phyloP scores from a whole-genome alignment of 176 grass and related monocot genomes.

The Panicum miliaceum region DNA sequence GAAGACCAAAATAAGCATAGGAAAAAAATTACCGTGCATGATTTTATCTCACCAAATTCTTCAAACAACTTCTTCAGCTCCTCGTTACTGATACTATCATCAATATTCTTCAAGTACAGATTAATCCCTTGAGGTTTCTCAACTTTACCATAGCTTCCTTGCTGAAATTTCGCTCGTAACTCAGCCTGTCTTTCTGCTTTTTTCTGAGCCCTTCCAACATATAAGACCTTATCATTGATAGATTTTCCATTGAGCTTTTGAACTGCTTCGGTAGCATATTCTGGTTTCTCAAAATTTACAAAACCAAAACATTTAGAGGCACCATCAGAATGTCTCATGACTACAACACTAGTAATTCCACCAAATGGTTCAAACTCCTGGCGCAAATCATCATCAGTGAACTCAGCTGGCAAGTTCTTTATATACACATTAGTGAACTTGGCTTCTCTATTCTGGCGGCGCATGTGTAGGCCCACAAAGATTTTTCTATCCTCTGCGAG shows the following conservation, averaged over 20 bases:
- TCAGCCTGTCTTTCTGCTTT: conserved; percentile 51
- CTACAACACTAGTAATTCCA: conserved; percentile 49
- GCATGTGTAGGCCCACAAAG: conserved; percentile 46
- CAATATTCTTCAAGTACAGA: conserved; percentile 65
- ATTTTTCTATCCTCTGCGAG: conserved; percentile 47
- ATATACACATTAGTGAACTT: conserved; percentile 59
- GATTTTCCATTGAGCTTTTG: conserved; percentile 43
- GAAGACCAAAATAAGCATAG: neutral
- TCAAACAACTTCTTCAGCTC: conserved; percentile 42
- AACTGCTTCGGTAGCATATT: conserved; percentile 39
- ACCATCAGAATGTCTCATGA: conserved; percentile 49
- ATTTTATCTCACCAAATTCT: conserved; percentile 50
- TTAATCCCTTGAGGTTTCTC: conserved; percentile 48
- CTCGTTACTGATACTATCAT: conserved; percentile 50
- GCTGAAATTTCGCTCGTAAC: conserved; percentile 38
- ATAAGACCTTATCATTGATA: conserved; percentile 39
- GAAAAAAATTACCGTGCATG: conserved; percentile 55
- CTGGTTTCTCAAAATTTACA: conserved; percentile 54
- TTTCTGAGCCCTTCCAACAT: conserved; percentile 55
- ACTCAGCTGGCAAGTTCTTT: conserved; percentile 52
- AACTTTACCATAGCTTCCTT: conserved; percentile 18
- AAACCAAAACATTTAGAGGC: conserved; percentile 58
- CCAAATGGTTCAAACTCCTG: conserved; percentile 45
- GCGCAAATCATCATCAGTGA: conserved; percentile 41
- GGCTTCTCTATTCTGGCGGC: conserved; percentile 23